Percentiles rank a stretch among this genome's conserved stretches.
Evolutionary conservation across 441 rosid genomes (phyloP).

Genomic region (Brassica balearica): DNA sequence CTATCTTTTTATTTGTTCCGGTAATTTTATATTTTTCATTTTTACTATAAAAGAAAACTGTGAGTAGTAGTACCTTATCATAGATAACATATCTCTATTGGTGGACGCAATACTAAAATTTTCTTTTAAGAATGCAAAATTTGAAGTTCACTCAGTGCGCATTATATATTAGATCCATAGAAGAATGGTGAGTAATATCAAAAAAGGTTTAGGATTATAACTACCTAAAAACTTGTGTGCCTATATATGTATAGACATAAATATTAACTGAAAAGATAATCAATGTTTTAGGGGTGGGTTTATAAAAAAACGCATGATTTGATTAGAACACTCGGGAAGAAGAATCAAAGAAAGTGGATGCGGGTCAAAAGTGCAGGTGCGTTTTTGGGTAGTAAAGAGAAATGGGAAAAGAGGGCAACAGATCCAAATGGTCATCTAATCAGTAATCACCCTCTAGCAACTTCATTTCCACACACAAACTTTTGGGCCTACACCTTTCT

Average conservation of each 20-base stretch:
- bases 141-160: too few species aligned
- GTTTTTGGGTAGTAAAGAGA: constrained; percentile 39
- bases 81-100: too few species aligned
- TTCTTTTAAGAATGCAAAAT: too few species aligned
- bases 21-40: too few species aligned
- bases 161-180: not conserved
- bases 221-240: constrained; percentile 24
- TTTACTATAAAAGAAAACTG: too few species aligned
- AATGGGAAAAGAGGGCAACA: constrained; percentile 28
- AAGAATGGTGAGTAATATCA: too few species aligned
- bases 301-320: not conserved
- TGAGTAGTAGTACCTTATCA: too few species aligned
- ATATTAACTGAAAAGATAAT: constrained; percentile 10
- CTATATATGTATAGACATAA: constrained; percentile 27
- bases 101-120: too few species aligned
- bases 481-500: constrained; percentile 12
- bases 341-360: constrained; percentile 31
- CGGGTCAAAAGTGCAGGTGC: constrained; percentile 45
- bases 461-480: constrained; percentile 34
- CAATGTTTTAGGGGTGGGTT: not conserved
- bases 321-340: constrained; percentile 6
- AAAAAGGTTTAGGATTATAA: not conserved
- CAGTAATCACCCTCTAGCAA: constrained; percentile 36
- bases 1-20: not conserved
- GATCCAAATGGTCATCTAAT: constrained; percentile 48